Base-by-base conservation (phyloP, 2,329 filamentous ascomycete species). In the Aspergillus spinulosporus region DNA sequence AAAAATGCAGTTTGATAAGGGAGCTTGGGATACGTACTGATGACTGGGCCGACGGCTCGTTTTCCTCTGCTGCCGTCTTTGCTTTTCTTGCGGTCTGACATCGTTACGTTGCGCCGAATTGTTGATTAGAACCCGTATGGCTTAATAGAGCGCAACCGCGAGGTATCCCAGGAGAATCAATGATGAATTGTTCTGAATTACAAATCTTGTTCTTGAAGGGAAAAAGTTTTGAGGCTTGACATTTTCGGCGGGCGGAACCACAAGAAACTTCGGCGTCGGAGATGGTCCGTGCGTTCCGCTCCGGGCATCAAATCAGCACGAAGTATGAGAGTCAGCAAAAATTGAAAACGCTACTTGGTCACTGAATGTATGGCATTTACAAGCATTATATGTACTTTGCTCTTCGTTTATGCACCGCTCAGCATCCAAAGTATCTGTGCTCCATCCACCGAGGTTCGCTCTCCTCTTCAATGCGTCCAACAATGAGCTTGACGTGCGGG, bases 371-470 rank as follows among this genome's bases (percentile, higher is more conserved):
- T 11, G 11, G 29, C 34, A 47, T 34, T 21, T 34, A 49, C 4
- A 26, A 34, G 46, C 7, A 34, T 21, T 44, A 15, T 44, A 32
- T 46, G n/a, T 47, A 12, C 34, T 2, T 21, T 21, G 7, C 43
- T 21, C 15, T 28, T 12, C 11, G 29, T 44, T 31, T 44, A 36
- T 39, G 26, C 26, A 42, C 6, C 21, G 21, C 7, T 64, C 63
- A 96, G 74, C 92, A 96, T 14, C 92, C 87, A 71, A 96, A 88
- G 74, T 97, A 97, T 67, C 86, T 86, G 70, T 85, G 86, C 78
- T 97, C 93, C 46, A 97, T 85, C 92, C 92, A 97, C 61, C 92
- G 83, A 63, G 88, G 85, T 74, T 97, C 90, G 59, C 88, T 84
- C 64, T 96, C 91, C 54, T 88, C 84, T 29, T 92, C 86, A 66